Base-by-base conservation (phyloP, 768 basidiomycete genomes). In the Tulasnella sp. region DNA sequence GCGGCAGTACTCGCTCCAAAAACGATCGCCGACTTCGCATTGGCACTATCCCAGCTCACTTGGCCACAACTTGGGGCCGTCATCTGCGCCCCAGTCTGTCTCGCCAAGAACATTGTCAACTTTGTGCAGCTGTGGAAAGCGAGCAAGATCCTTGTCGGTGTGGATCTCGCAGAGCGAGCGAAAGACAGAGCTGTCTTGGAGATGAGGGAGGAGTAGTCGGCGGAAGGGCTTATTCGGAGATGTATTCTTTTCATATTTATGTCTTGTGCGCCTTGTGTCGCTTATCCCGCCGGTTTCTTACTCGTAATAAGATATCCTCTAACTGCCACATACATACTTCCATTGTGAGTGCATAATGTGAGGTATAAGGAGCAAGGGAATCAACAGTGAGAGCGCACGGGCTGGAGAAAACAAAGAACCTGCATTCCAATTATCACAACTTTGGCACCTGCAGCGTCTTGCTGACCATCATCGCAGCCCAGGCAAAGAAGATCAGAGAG, bases 101-200 rank as follows among this genome's bases (percentile, higher is more conserved):
- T 80, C 15, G 68, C 76, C 63, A 99, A 98, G 76, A 96, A 98
- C 69, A 66, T 92, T 59, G 90, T 99, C 75, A 96, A 97, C 70
- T 70, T 87, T 31, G 92, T 99, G 5, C 96, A 99, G 71, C 80
- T 97, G 60, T 97, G 93, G 93, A 99, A 99, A 70, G 94, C 96
- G 25, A 75, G 65, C 60, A 92, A 92, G 72, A 90, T 92, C 57
- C 78, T 96, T 15, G 92, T 96, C 12, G 92, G 92, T 0, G 87
- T 96, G 10, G 92, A 96, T 68, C 73, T 96, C 49, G 88, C 87
- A 45, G 91, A 93, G 71, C 75, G 92, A 64, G 82, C 83, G 19
- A 30, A 43, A 42, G 57, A 59, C 5, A 25, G 57, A 19, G 57
- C 46, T 10, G 57, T 50, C 4, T 38, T 59, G 46, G 57, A 48